phyloP scores from a whole-genome alignment of 2,329 filamentous ascomycete species.

The Verticillium dahliae region DNA sequence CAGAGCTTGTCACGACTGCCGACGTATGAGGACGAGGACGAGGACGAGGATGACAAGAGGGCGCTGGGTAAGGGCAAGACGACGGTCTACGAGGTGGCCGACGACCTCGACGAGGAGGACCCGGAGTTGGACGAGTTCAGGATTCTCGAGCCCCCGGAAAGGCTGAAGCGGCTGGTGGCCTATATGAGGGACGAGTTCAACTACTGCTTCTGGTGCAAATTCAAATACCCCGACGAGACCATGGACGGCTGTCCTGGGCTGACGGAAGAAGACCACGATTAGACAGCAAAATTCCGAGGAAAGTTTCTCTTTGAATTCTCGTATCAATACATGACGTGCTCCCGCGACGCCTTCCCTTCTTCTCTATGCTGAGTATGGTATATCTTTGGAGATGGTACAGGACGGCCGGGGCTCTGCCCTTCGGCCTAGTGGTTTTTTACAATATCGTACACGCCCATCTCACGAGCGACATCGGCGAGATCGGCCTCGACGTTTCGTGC shows the following conservation, averaged over 20 bases:
- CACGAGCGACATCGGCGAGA: constrained; percentile 25
- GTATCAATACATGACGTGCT: background rate
- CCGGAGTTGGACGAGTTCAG: constrained; percentile 75
- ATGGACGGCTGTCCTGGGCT: constrained; percentile 88
- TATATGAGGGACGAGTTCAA: constrained; percentile 64
- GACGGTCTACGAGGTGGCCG: constrained; percentile 51
- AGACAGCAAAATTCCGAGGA: background rate
- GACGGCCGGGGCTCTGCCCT: background rate
- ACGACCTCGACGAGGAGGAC: constrained; percentile 73
- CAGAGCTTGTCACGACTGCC: constrained; percentile 58
- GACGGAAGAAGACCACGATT: constrained; percentile 76
- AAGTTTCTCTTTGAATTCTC: background rate
- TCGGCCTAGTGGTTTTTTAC: background rate
- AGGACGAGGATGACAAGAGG: constrained; percentile 63
- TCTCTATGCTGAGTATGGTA: background rate
- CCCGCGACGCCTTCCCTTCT: background rate
- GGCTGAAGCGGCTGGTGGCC: constrained; percentile 57
- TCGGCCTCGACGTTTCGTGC: constrained; percentile 15
- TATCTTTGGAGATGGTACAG: background rate
- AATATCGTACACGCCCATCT: constrained; percentile 36
- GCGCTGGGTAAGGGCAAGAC: constrained; percentile 54
- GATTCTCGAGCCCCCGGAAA: constrained; percentile 58
- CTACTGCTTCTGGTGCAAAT: constrained; percentile 98
- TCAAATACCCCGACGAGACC: constrained; percentile 60
- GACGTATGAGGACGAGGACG: constrained; percentile 60